Evolutionary conservation across 305 asterid species (phyloP), one percentile per base, ranked within the genome.

Genomic region (Fraxinus sp.): DNA sequence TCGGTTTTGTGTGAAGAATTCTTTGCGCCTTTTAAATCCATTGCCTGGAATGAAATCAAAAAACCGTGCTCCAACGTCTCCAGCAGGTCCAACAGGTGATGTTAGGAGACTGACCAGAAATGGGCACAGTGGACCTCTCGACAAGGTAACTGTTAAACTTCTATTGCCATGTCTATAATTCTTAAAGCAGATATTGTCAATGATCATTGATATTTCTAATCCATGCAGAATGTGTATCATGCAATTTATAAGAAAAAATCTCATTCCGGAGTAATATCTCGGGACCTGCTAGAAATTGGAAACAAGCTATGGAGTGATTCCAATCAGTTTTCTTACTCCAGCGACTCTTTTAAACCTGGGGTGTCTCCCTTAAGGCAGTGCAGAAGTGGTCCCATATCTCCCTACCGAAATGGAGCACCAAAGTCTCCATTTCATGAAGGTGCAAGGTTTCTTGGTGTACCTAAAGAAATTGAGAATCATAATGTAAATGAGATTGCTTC

Each of bases 381-480:
- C 77, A 83, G 97, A 87, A 91, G 96, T 14, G 98, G 93, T 3
- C 93, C 82, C 87, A 88, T 93, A 82, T 94, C 98, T 84, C 99
- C 99, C 16, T 96, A 91, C 77, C 87, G 98, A 72, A 94, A 94
- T 55, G 95, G 91, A 72, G 86, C 94, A 13, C 95, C 97, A 30
- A 91, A 82, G 84, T 94, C 99, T 79, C 94, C 99, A 55, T 94
- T 93, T 75, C 91, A 87, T n/a, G 97, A 92, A 72, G 99, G 96
- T 10, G 89, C 86, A 4, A 92, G 90, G 32, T 96, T 93, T 88
- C 95, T 93, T 73, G 96, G 97, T 7, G 80, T 93, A 72, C 97
- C 96, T 36, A 92, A 86, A 81, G 90, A 88, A 81, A 89, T 87
- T 26, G 94, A 90, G 77, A 78, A 32, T 80, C 80, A 82, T 77